Conservation (phyloP, 2,329 filamentous ascomycete species). For the Colletotrichum neosansevieriae region DNA sequence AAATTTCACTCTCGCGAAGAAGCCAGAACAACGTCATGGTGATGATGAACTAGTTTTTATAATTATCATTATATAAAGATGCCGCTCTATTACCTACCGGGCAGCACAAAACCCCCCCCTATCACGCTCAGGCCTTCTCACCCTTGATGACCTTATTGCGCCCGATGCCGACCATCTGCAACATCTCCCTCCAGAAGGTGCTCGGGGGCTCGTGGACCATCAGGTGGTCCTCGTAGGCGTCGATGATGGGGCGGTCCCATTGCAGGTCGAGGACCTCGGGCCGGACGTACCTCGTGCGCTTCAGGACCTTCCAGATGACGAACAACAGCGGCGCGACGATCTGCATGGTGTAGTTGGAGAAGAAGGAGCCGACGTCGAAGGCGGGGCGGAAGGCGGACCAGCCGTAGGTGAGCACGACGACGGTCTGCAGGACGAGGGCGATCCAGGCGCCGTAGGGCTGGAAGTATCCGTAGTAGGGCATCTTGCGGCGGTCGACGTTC, state of each 20-base stretch:
- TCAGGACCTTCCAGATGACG: conserved; percentile 70
- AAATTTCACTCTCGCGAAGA: not conserved
- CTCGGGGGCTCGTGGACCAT: conserved; percentile 52
- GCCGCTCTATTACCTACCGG: not conserved
- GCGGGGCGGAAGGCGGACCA: conserved; percentile 71
- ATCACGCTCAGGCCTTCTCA: conserved; percentile 37
- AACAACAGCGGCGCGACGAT: conserved; percentile 69
- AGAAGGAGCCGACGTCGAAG: conserved; percentile 70
- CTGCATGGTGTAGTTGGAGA: conserved; percentile 73
- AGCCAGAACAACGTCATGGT: not conserved
- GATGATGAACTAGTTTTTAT: not conserved
- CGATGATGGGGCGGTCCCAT: conserved; percentile 70
- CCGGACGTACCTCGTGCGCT: conserved; percentile 67
- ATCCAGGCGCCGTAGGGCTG: conserved; percentile 72
- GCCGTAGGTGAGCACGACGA: conserved; percentile 73
- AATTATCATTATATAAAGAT: not conserved
- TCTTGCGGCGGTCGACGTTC: conserved; percentile 65
- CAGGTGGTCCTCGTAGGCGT: conserved; percentile 63
- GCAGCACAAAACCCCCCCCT: not conserved
- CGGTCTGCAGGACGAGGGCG: conserved; percentile 66
- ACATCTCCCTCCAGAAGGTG: conserved; percentile 68
- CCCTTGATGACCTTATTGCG: conserved; percentile 43
- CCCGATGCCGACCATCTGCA: conserved; percentile 57
- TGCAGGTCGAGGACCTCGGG: conserved; percentile 69
- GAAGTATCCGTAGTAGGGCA: conserved; percentile 76